These are phyloP conservation scores for Wickerhamiella azyma DNA, from an alignment of 805 yeast species.

Conservation along the genomic window DNA sequence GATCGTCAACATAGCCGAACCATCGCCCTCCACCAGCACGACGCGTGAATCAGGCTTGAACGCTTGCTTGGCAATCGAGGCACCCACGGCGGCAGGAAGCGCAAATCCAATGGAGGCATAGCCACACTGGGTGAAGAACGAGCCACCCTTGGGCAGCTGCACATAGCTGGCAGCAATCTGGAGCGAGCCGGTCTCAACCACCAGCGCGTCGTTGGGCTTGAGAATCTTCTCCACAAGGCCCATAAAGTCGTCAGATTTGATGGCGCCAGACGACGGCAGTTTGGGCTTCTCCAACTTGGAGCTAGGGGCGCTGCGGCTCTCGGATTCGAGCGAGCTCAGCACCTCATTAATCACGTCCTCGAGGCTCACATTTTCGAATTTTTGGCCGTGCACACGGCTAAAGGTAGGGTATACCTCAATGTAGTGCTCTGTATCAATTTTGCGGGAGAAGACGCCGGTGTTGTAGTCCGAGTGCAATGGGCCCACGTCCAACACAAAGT, in stretches of 20 bases:
- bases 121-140: slow-evolving; percentile 46
- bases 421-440: slow-evolving; percentile 30
- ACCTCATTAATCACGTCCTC: slow-evolving; percentile 20
- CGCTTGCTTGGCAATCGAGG: slow-evolving; percentile 35
- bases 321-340: slow-evolving; percentile 17
- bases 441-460: slow-evolving; percentile 48
- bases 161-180: slow-evolving; percentile 65
- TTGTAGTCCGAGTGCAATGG: slow-evolving; percentile 53
- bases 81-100: slow-evolving; percentile 75
- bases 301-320: slow-evolving; percentile 9
- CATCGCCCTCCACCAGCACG: slow-evolving; percentile 76
- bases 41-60: slow-evolving; percentile 35
- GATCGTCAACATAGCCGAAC: slow-evolving; percentile 87
- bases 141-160: slow-evolving; percentile 40
- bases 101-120: slow-evolving; percentile 84
- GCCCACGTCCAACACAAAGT: slow-evolving; percentile 60
- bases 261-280: slow-evolving; percentile 25
- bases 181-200: slow-evolving; percentile 74
- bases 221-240: slow-evolving; percentile 32
- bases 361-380: not conserved
- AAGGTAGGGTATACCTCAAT: slow-evolving; percentile 42
- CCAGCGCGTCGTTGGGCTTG: slow-evolving; percentile 52
- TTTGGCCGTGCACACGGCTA: slow-evolving; percentile 32
- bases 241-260: slow-evolving; percentile 25
- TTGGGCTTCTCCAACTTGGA: slow-evolving; percentile 16